A percentile compares a stretch with the other conserved stretches of the same genome.
Evolutionary conservation across 345 rosid species (phyloP).

Genomic region (Acer yangbiense): DNA sequence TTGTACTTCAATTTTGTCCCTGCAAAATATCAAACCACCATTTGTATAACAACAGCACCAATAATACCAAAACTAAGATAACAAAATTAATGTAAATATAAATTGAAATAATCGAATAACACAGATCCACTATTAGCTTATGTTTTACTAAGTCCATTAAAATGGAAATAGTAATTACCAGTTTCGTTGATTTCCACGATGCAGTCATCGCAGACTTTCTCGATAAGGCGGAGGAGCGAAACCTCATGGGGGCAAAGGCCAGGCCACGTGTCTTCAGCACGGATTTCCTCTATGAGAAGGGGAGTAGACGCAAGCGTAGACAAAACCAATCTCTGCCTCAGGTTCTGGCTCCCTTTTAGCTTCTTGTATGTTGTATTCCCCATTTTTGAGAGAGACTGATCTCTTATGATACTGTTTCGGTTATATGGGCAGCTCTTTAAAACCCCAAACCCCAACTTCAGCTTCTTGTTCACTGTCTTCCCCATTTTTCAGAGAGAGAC

Average conservation of each 20-base stretch:
- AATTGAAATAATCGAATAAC: background rate
- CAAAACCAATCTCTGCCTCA: constrained; percentile 72
- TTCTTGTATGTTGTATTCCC: constrained; percentile 63
- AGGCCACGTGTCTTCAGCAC: constrained; percentile 61
- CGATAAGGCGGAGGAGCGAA: constrained; percentile 78
- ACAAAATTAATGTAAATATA: too few species aligned
- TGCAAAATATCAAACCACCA: constrained; percentile 21
- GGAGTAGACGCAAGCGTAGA: constrained; percentile 69
- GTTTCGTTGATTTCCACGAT: constrained; percentile 70
- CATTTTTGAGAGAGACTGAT: constrained; percentile 31
- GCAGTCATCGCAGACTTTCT: constrained; percentile 69
- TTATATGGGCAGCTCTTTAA: background rate
- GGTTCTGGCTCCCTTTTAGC: constrained; percentile 69
- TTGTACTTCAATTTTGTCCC: constrained; percentile 71
- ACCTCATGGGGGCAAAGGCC: constrained; percentile 81
- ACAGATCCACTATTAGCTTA: background rate
- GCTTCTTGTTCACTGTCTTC: too few species aligned
- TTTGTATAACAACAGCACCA: background rate
- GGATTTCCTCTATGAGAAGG: constrained; percentile 62
- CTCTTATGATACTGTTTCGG: background rate
- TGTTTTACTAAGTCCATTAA: background rate
- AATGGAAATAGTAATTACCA: constrained; percentile 37
- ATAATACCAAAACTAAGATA: background rate
- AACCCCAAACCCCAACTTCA: background rate
- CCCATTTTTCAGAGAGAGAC: background rate